These are phyloP conservation scores for Ustilago hordei DNA, from an alignment of 1,284 basidiomycete species.

Conservation along the genomic window DNA sequence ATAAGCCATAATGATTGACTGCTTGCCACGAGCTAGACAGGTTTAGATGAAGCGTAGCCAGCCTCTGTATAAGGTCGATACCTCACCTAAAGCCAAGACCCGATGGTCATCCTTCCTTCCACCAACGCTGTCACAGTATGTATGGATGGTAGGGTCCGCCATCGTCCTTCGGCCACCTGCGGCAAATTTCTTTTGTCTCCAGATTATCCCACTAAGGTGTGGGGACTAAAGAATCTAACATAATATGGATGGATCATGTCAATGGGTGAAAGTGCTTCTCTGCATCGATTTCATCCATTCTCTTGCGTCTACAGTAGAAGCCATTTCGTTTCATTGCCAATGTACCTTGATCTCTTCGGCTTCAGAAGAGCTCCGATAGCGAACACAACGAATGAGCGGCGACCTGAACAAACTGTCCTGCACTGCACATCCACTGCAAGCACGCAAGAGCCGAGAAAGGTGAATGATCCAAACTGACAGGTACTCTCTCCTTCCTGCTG, in stretches of 20 bases:
- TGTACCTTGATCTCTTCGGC: neutral
- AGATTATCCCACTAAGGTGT: too few species aligned
- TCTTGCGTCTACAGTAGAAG: neutral
- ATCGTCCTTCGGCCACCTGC: too few species aligned
- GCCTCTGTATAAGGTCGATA: too few species aligned
- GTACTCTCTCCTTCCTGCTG: too few species aligned
- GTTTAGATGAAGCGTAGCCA: too few species aligned
- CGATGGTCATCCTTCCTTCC: neutral
- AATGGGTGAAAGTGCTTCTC: neutral
- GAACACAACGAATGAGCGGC: neutral
- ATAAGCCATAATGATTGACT: neutral
- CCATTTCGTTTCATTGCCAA: neutral
- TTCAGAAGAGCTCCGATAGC: neutral
- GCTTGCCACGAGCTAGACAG: neutral
- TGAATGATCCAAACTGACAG: neutral
- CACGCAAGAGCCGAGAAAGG: neutral
- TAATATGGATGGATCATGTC: too few species aligned
- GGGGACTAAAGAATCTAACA: too few species aligned
- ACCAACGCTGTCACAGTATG: neutral
- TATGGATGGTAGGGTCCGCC: neutral
- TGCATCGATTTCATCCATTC: neutral
- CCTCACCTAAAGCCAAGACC: neutral
- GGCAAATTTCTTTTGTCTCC: too few species aligned
- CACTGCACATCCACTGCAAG: conserved; percentile 6
- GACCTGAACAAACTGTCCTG: neutral